Evolutionary conservation across 345 rosid species (phyloP).

Genomic region (Mangifera indica): DNA sequence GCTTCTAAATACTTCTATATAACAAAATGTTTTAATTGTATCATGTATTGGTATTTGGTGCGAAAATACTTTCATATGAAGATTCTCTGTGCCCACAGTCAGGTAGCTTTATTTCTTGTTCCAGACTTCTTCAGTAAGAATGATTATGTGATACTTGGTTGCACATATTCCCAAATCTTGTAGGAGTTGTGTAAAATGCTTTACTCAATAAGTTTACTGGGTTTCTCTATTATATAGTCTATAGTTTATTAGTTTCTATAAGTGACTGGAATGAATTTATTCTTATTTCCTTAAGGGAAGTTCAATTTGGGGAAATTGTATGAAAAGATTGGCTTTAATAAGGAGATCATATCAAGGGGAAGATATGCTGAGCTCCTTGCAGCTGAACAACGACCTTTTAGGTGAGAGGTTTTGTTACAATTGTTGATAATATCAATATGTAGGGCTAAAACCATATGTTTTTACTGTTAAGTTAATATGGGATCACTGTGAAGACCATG

Average conservation of each 20-base stretch:
- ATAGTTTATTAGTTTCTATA: conserved; percentile 2
- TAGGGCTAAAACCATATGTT: background rate
- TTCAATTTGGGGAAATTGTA: conserved; percentile 79
- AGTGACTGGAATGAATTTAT: background rate
- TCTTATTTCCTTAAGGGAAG: conserved; percentile 51
- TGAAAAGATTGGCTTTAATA: conserved; percentile 87
- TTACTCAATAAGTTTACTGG: background rate
- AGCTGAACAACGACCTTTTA: conserved; percentile 84
- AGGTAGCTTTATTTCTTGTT: background rate
- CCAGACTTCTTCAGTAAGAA: background rate
- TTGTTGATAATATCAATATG: background rate
- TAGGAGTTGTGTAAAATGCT: background rate
- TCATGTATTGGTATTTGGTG: background rate
- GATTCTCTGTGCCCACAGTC: background rate
- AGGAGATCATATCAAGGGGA: conserved; percentile 93
- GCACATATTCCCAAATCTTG: too few species aligned
- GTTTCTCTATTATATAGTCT: conserved; percentile 4
- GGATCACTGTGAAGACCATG: background rate
- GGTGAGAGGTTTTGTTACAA: conserved; percentile 43
- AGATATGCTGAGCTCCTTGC: conserved; percentile 83
- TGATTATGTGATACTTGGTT: background rate
- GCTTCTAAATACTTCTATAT: too few species aligned
- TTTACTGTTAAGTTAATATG: background rate
- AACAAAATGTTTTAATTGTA: background rate
- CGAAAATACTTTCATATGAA: background rate